These are phyloP conservation scores for Zelopaecilomyces penicillatus DNA, from an alignment of 2,329 filamentous ascomycete species.

Conservation along the genomic window DNA sequence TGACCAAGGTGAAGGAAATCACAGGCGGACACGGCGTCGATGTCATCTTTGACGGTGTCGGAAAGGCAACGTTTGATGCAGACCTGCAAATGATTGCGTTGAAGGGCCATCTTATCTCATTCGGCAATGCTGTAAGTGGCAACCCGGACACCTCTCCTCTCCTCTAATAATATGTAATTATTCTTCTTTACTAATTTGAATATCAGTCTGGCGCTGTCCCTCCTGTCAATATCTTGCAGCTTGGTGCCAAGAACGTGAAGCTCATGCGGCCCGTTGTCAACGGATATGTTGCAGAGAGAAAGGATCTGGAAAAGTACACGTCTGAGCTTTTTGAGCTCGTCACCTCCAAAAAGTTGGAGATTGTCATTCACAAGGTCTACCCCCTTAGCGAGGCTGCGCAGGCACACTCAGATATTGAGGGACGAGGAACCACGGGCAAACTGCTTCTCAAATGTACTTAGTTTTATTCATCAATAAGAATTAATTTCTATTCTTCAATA, in stretches of 20 bases:
- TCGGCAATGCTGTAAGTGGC: conserved; percentile 64
- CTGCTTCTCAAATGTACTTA: conserved; percentile 55
- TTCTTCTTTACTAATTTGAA: conserved; percentile 7
- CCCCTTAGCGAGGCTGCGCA: conserved; percentile 61
- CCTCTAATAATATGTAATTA: no score
- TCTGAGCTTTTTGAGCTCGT: conserved; percentile 68
- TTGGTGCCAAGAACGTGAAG: conserved; percentile 68
- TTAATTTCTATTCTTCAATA: not conserved
- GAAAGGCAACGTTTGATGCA: conserved; percentile 74
- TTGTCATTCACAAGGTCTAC: conserved; percentile 70
- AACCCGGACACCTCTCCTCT: no score
- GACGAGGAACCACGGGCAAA: conserved; percentile 78
- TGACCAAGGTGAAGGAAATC: conserved; percentile 54
- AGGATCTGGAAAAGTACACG: conserved; percentile 63
- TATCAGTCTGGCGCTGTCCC: conserved; percentile 59
- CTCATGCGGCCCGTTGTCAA: conserved; percentile 67
- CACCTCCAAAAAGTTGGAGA: conserved; percentile 57
- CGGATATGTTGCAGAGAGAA: conserved; percentile 58
- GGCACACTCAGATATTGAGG: conserved; percentile 72
- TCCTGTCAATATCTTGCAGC: conserved; percentile 48
- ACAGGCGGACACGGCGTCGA: conserved; percentile 65
- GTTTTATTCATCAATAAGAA: conserved; percentile 4
- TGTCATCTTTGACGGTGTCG: conserved; percentile 80
- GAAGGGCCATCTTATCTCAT: conserved; percentile 71
- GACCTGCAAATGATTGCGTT: conserved; percentile 64